These are phyloP conservation scores for Aspergillus egyptiacus DNA, from an alignment of 495 filamentous ascomycete species.

Conservation along the genomic window DNA sequence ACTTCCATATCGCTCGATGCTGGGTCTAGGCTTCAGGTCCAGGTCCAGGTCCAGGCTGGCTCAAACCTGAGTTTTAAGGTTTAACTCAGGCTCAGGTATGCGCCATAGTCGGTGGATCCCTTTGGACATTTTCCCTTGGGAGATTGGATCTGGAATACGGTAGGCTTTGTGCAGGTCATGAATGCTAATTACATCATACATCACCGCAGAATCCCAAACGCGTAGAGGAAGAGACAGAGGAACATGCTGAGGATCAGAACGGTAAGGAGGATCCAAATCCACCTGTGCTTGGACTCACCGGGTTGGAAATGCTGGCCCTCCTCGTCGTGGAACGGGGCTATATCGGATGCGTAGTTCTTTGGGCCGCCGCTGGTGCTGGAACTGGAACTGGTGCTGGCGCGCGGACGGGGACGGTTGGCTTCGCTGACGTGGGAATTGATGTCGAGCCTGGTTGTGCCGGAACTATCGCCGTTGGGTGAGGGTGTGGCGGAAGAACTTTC, in stretches of 20 bases:
- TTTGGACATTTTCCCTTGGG: background rate
- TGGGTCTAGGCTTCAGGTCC: background rate
- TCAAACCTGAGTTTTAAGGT: too few species aligned
- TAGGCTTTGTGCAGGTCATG: background rate
- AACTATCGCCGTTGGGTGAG: too few species aligned
- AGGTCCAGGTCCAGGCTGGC: too few species aligned
- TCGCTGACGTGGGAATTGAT: background rate
- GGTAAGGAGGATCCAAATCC: slow-evolving; percentile 27
- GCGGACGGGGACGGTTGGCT: background rate
- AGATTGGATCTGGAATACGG: background rate
- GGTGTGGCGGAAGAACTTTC: too few species aligned
- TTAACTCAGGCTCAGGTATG: too few species aligned
- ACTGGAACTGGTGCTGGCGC: background rate
- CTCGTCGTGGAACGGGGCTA: too few species aligned
- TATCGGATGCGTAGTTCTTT: background rate
- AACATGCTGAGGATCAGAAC: slow-evolving; percentile 27
- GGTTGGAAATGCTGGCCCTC: slow-evolving; percentile 1
- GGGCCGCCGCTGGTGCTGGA: background rate
- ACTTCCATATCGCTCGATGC: background rate
- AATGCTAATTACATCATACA: slow-evolving; percentile 20
- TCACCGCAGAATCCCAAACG: slow-evolving; percentile 27
- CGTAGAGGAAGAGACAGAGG: slow-evolving; percentile 30
- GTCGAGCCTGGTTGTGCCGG: background rate
- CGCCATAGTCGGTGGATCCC: too few species aligned
- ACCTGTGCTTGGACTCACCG: slow-evolving; percentile 33